Evolutionary conservation across 768 basidiomycete genomes (phyloP).

Genomic region (Strobilomyces confusus): DNA sequence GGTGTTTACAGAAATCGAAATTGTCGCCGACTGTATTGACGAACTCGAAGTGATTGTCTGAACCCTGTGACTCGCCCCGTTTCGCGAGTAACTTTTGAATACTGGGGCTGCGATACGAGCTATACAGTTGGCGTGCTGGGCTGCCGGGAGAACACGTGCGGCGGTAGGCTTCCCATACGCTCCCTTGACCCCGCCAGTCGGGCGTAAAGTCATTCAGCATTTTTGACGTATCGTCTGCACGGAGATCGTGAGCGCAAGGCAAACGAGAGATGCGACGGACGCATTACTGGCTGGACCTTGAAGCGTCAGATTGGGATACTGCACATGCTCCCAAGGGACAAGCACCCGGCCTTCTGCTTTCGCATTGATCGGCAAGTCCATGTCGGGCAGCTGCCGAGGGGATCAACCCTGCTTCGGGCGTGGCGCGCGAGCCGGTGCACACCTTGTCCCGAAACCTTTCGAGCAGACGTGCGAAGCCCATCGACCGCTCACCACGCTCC

Average conservation of each 20-base stretch:
- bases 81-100: constrained; percentile 25
- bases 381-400: constrained; percentile 69
- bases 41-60: constrained; percentile 65
- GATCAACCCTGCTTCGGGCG: neutral
- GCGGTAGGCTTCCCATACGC: constrained; percentile 92
- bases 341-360: constrained; percentile 92
- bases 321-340: constrained; percentile 86
- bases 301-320: constrained; percentile 63
- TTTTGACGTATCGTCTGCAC: neutral
- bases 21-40: constrained; percentile 52
- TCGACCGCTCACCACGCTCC: constrained; percentile 74
- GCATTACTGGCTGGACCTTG: constrained; percentile 33
- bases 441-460: constrained; percentile 65
- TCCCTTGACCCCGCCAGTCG: constrained; percentile 82
- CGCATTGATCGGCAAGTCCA: constrained; percentile 93
- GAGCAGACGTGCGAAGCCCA: constrained; percentile 74
- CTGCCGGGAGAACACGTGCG: constrained; percentile 80
- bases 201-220: constrained; percentile 63
- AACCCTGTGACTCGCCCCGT: constrained; percentile 21
- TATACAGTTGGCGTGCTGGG: constrained; percentile 78
- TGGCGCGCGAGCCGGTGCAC: constrained; percentile 13
- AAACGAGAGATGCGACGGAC: neutral
- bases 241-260: neutral
- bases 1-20: constrained; percentile 75
- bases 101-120: constrained; percentile 58